phyloP scores from a whole-genome alignment of 1,284 basidiomycete species.

The Austropuccinia psidii region DNA sequence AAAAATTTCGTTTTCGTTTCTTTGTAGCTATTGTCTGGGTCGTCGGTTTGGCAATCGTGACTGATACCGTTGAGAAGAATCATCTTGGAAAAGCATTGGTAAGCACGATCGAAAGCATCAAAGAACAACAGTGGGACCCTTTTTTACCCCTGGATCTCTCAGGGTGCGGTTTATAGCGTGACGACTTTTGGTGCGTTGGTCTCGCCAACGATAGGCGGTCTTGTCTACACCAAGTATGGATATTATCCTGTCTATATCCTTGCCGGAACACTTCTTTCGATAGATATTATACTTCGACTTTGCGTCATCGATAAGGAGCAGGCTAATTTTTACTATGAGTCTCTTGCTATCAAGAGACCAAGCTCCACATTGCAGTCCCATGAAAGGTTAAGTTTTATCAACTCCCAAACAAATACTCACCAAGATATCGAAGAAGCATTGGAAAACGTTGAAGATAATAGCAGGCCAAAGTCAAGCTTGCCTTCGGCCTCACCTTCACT shows the following conservation, averaged over 20 bases:
- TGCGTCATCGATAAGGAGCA: slow-evolving; percentile 15
- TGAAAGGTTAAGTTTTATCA: neutral
- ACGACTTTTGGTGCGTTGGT: slow-evolving; percentile 10
- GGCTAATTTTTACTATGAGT: neutral
- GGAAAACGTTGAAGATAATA: slow-evolving; percentile 2
- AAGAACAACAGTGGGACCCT: neutral
- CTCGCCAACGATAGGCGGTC: slow-evolving; percentile 28
- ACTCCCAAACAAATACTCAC: neutral
- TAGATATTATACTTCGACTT: slow-evolving; percentile 31
- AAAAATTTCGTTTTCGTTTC: neutral
- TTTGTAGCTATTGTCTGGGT: slow-evolving; percentile 34
- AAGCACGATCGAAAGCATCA: neutral
- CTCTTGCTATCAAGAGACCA: neutral
- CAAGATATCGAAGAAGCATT: neutral
- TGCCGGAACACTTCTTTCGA: slow-evolving; percentile 4
- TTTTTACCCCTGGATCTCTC: neutral
- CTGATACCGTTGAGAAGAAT: slow-evolving; percentile 7
- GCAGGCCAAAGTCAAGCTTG: neutral
- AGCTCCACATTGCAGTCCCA: neutral
- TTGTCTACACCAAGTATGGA: slow-evolving; percentile 20
- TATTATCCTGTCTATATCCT: slow-evolving; percentile 31
- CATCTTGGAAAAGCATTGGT: slow-evolving; percentile 27
- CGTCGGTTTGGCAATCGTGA: slow-evolving; percentile 33
- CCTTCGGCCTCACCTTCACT: neutral
- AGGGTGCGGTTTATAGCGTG: slow-evolving; percentile 23